Evolutionary conservation across 1,139 yeast genomes (phyloP).

Genomic region (Yarrowia galli): DNA sequence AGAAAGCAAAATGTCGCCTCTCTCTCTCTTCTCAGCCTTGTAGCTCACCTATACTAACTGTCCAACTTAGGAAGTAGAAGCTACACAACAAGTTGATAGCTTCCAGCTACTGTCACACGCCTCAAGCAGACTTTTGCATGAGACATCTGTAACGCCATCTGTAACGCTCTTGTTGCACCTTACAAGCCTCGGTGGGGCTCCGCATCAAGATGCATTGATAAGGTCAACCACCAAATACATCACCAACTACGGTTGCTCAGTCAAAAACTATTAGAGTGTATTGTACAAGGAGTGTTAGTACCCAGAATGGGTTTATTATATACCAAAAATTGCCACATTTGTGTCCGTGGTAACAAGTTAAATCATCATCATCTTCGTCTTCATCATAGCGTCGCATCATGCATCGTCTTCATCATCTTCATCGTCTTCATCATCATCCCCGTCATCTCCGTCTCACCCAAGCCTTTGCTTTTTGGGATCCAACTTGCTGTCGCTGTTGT

Average conservation of each 20-base stretch:
- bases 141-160: too few relatives aligned
- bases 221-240: slow-evolving; percentile 1
- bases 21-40: too few relatives aligned
- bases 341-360: slow-evolving; percentile 35
- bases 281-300: slow-evolving; percentile 37
- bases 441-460: neutral
- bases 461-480: slow-evolving; percentile 22
- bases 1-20: too few relatives aligned
- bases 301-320: slow-evolving; percentile 23
- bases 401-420: neutral
- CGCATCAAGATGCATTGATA: slow-evolving; percentile 1
- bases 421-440: neutral
- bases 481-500: slow-evolving; percentile 12
- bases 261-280: slow-evolving; percentile 19
- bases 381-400: neutral
- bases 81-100: too few relatives aligned
- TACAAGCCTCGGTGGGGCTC: neutral
- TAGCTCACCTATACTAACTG: too few relatives aligned
- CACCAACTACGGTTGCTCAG: neutral
- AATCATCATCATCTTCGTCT: slow-evolving; percentile 21
- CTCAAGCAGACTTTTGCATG: too few relatives aligned
- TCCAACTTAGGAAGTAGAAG: too few relatives aligned
- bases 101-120: too few relatives aligned
- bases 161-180: too few relatives aligned
- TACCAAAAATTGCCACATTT: slow-evolving; percentile 21